Conservation (phyloP, 306 rosid genomes). For the Luffa aegyptiaca region DNA sequence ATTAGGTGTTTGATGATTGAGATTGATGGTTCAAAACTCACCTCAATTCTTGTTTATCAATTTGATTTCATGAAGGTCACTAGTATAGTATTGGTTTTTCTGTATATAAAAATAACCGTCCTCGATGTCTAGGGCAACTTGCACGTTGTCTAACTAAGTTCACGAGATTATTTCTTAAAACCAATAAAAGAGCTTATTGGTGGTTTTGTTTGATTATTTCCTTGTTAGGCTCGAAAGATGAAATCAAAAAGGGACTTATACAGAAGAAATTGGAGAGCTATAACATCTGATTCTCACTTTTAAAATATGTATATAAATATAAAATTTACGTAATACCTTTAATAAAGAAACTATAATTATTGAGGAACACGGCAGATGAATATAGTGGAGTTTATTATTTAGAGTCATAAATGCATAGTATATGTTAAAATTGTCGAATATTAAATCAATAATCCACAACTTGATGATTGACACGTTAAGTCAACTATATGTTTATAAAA, state of each 20-base stretch:
- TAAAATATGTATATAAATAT: neutral
- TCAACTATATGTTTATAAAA: conserved; percentile 10
- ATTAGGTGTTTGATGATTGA: neutral
- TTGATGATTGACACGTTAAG: neutral
- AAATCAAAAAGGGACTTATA: neutral
- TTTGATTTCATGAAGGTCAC: neutral
- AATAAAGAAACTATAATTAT: neutral
- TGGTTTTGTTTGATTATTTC: neutral
- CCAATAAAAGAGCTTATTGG: neutral
- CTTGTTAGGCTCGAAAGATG: neutral
- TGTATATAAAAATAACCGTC: neutral
- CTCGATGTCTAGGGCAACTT: neutral
- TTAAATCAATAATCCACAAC: neutral
- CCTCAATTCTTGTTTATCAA: neutral
- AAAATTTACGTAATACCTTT: neutral
- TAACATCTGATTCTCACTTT: neutral
- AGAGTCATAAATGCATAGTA: neutral
- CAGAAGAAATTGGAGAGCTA: neutral
- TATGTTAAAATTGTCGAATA: neutral
- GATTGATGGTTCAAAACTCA: neutral
- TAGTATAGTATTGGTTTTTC: neutral
- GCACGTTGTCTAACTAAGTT: neutral
- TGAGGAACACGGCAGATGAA: neutral
- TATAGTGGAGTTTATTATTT: neutral
- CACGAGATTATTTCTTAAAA: neutral